These are phyloP conservation scores for Kregervanrija pseudodelftensis DNA, from an alignment of 805 yeast species.

Conservation along the genomic window DNA sequence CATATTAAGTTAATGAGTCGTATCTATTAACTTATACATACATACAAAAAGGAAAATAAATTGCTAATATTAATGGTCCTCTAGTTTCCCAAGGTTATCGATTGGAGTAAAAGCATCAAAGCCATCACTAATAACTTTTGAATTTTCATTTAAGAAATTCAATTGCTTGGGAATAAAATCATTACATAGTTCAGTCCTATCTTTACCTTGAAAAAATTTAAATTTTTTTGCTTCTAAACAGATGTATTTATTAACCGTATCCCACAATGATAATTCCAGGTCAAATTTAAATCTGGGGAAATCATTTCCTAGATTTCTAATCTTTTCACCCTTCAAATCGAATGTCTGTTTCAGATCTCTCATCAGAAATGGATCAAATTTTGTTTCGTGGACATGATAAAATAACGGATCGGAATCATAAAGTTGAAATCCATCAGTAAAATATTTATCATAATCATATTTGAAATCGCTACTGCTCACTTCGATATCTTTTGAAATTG, in stretches of 20 bases:
- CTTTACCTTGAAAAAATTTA: slow-evolving; percentile 28
- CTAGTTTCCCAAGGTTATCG: no score
- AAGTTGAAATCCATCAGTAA: neutral
- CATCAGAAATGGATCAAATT: slow-evolving; percentile 36
- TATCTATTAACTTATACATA: no score
- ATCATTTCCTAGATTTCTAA: slow-evolving; percentile 3
- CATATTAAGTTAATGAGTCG: no score
- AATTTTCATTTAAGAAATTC: slow-evolving; percentile 4
- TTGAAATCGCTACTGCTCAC: neutral
- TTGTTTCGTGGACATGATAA: slow-evolving; percentile 41
- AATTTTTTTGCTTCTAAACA: slow-evolving; percentile 37
- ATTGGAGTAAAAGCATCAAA: no score
- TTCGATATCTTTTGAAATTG: neutral
- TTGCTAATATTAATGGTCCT: no score
- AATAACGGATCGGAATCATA: slow-evolving; percentile 16
- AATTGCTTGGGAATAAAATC: slow-evolving; percentile 8
- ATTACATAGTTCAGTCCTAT: slow-evolving; percentile 7
- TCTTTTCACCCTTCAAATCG: slow-evolving; percentile 13
- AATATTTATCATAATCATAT: slow-evolving; percentile 7
- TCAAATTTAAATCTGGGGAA: slow-evolving; percentile 4
- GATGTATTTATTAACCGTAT: slow-evolving; percentile 63
- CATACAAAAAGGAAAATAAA: no score
- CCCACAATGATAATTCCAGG: slow-evolving; percentile 45
- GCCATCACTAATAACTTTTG: no score
- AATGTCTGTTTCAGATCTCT: slow-evolving; percentile 16